Percentiles rank a stretch among this genome's conserved stretches.
phyloP scores from a whole-genome alignment of 352 stramenopile genomes.

The Peronospora destructor region DNA sequence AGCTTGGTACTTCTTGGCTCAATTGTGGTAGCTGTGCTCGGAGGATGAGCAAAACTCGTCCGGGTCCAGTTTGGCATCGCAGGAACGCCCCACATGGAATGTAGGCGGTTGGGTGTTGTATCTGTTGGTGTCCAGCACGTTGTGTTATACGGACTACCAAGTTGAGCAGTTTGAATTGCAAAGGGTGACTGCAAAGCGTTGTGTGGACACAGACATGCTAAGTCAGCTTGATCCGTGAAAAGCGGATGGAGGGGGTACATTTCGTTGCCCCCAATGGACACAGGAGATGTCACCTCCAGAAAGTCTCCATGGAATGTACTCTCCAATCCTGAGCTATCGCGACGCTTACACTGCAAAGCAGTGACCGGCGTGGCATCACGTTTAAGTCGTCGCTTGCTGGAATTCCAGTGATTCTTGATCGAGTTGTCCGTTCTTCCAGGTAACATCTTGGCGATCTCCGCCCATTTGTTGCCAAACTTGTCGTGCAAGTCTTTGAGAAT shows the following conservation, averaged over 20 bases:
- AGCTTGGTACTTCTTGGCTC: slow-evolving; percentile 44
- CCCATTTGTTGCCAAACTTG: slow-evolving; percentile 87
- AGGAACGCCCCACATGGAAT: slow-evolving; percentile 20
- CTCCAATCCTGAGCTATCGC: slow-evolving; percentile 1
- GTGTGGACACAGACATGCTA: slow-evolving; percentile 16
- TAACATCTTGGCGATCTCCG: slow-evolving; percentile 86
- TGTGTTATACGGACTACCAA: slow-evolving; percentile 14
- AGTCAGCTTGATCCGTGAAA: slow-evolving; percentile 19
- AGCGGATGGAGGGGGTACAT: slow-evolving; percentile 16
- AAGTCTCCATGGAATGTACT: slow-evolving; percentile 6
- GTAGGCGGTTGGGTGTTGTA: slow-evolving; percentile 18
- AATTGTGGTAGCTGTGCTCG: slow-evolving; percentile 36
- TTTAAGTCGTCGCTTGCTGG: slow-evolving; percentile 70
- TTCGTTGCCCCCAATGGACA: slow-evolving; percentile 2
- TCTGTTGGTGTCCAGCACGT: slow-evolving; percentile 34
- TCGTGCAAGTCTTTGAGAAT: slow-evolving; percentile 65
- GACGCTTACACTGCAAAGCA: slow-evolving; percentile 18
- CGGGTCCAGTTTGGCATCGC: slow-evolving; percentile 19
- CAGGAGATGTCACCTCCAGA: not conserved
- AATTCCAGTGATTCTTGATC: slow-evolving; percentile 92
- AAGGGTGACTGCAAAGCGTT: slow-evolving; percentile 27
- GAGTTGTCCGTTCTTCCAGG: slow-evolving; percentile 85
- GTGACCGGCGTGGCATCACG: slow-evolving; percentile 25
- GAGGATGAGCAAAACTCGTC: slow-evolving; percentile 4
- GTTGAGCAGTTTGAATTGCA: slow-evolving; percentile 19